A percentile compares a stretch with the other conserved stretches of the same genome.
phyloP scores from a whole-genome alignment of 345 rosid genomes.

The Sonneratia caseolaris region DNA sequence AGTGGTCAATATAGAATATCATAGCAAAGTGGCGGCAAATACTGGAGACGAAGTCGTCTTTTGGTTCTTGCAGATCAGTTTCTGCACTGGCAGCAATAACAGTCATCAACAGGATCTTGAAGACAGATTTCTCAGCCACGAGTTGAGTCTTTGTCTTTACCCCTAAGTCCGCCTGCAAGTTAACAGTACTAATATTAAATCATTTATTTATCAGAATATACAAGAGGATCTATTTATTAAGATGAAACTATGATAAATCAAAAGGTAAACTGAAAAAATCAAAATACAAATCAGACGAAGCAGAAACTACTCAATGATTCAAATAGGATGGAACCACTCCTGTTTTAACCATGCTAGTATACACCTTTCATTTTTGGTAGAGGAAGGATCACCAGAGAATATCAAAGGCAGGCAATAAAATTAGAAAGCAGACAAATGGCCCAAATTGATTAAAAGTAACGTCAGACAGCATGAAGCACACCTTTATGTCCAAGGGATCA shows the following conservation, averaged over 20 bases:
- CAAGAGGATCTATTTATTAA: background rate
- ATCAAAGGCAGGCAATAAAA: background rate
- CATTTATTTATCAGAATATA: background rate
- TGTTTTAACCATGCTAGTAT: no score
- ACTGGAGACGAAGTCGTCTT: conserved; percentile 74
- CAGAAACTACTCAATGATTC: background rate
- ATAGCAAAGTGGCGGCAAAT: conserved; percentile 93
- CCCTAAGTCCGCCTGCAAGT: conserved; percentile 83
- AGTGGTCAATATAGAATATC: conserved; percentile 61
- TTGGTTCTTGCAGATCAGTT: conserved; percentile 58
- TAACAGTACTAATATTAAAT: background rate
- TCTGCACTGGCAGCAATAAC: conserved; percentile 82
- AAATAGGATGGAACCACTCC: background rate
- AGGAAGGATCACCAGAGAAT: background rate
- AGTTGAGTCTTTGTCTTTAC: conserved; percentile 99
- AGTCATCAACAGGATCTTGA: conserved; percentile 80
- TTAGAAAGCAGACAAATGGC: background rate
- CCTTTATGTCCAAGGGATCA: conserved; percentile 80
- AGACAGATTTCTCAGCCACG: conserved; percentile 96
- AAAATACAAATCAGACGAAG: background rate
- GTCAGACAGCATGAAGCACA: conserved; percentile 19
- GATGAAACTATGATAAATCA: background rate
- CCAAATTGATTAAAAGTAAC: background rate
- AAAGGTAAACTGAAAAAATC: background rate
- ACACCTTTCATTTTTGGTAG: background rate